These are phyloP conservation scores for Opeltia flavorubescens DNA, from an alignment of 495 filamentous ascomycete species.

Conservation along the genomic window DNA sequence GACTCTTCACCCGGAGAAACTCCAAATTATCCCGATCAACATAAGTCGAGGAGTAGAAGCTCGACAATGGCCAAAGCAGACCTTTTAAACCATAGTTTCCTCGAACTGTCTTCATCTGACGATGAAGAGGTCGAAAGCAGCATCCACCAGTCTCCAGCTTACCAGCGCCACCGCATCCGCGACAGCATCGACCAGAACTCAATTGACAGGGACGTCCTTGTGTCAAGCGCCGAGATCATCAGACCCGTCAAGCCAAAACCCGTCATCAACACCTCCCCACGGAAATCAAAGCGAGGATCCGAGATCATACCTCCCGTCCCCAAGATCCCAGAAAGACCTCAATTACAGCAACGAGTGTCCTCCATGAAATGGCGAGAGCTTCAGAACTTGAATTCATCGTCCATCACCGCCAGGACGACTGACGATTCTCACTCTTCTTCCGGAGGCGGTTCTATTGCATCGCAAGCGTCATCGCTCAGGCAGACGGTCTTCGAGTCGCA, in stretches of 20 bases:
- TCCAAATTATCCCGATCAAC: not conserved
- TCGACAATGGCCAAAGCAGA: slow-evolving; percentile 19
- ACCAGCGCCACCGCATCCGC: not conserved
- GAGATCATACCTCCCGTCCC: slow-evolving; percentile 15
- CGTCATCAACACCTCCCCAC: slow-evolving; percentile 7
- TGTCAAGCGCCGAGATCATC: slow-evolving; percentile 1
- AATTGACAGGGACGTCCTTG: slow-evolving; percentile 1
- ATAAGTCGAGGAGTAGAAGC: not conserved
- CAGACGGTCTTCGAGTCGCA: not conserved
- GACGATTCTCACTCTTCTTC: not conserved
- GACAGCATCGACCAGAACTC: slow-evolving; percentile 2
- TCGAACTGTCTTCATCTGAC: slow-evolving; percentile 44
- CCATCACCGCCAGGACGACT: not conserved
- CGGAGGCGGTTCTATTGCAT: not conserved
- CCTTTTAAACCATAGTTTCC: slow-evolving; percentile 36
- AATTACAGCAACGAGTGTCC: slow-evolving; percentile 9
- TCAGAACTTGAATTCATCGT: slow-evolving; percentile 8
- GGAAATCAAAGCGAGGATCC: slow-evolving; percentile 7
- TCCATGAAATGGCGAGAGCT: slow-evolving; percentile 14
- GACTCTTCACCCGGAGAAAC: not conserved
- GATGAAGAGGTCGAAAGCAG: slow-evolving; percentile 31
- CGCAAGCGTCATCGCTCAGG: not conserved
- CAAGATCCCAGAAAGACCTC: slow-evolving; percentile 10
- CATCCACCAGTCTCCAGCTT: not conserved
- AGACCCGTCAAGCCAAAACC: slow-evolving; percentile 10